Evolutionary conservation across 75 land plant species (phyloP).

Genomic region (Pinus taeda): DNA sequence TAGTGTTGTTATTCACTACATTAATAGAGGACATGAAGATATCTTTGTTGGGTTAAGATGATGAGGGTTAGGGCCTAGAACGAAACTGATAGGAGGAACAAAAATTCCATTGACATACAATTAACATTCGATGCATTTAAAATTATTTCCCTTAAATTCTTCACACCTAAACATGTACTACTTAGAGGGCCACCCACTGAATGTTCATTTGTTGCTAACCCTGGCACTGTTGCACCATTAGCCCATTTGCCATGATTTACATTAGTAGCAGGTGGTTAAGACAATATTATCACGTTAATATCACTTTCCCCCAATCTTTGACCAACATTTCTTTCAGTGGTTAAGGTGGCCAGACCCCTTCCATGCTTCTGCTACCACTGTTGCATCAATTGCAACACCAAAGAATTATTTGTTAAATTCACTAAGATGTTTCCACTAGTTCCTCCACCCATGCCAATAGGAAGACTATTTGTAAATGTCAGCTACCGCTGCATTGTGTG

Average conservation of each 20-base stretch:
- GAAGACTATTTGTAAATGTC: slow-evolving; percentile 10
- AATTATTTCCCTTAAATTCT: neutral
- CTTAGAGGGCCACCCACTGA: neutral
- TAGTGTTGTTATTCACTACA: neutral
- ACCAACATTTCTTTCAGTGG: slow-evolving; percentile 3
- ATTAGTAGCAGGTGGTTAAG: neutral
- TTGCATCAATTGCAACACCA: slow-evolving; percentile 26
- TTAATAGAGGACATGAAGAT: neutral
- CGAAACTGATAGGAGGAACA: neutral
- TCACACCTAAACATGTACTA: neutral
- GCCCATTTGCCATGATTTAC: neutral
- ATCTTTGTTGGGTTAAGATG: neutral
- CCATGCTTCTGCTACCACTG: slow-evolving; percentile 16
- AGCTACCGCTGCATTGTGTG: slow-evolving; percentile 12
- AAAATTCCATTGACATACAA: slow-evolving; percentile 6
- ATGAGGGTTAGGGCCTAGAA: neutral
- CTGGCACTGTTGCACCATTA: neutral
- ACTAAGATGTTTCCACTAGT: neutral
- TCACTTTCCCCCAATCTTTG: slow-evolving; percentile 1
- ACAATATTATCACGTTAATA: neutral
- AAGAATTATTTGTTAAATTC: slow-evolving; percentile 9
- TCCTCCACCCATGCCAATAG: slow-evolving; percentile 1
- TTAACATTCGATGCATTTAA: neutral
- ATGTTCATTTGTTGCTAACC: neutral
- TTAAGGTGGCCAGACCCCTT: slow-evolving; percentile 2